phyloP scores from a whole-genome alignment of 805 yeast genomes.

The Yarrowia sp. region DNA sequence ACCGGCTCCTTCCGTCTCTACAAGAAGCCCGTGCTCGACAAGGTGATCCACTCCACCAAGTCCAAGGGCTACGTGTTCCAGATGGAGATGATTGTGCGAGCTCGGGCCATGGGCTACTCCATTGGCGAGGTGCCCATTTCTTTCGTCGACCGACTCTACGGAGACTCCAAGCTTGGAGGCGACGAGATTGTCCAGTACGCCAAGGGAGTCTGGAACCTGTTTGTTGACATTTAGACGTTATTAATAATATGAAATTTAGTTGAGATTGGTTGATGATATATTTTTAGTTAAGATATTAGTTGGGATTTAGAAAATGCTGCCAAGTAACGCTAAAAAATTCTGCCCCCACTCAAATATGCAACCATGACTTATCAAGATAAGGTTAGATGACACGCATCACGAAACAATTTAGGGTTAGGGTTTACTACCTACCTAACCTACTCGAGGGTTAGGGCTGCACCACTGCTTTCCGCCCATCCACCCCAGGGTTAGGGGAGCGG shows the following conservation, averaged over 20 bases:
- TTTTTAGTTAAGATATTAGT: too few relatives aligned
- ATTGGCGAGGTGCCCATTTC: slow-evolving; percentile 82
- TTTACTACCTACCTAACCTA: too few relatives aligned
- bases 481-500: slow-evolving; percentile 8
- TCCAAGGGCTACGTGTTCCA: slow-evolving; percentile 85
- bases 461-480: not conserved
- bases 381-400: slow-evolving; percentile 29
- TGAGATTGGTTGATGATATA: too few relatives aligned
- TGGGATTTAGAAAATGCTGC: too few relatives aligned
- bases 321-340: too few relatives aligned
- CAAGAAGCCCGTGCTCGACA: slow-evolving; percentile 70
- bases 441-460: not conserved
- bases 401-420: slow-evolving; percentile 8
- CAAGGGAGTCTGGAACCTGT: slow-evolving; percentile 77
- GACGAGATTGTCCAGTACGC: slow-evolving; percentile 79
- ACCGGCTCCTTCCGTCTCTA: slow-evolving; percentile 81
- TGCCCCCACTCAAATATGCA: not conserved
- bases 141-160: slow-evolving; percentile 79
- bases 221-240: slow-evolving; percentile 59
- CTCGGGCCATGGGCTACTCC: slow-evolving; percentile 71
- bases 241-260: too few relatives aligned
- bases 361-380: not conserved
- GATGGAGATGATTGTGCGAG: slow-evolving; percentile 89
- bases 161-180: slow-evolving; percentile 80
- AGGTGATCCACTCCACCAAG: slow-evolving; percentile 69